A percentile compares a stretch with the other conserved stretches of the same genome.
These are phyloP conservation scores for Fusarium aywerte DNA, from an alignment of 2,329 filamentous ascomycete genomes.

Conservation along the genomic window DNA sequence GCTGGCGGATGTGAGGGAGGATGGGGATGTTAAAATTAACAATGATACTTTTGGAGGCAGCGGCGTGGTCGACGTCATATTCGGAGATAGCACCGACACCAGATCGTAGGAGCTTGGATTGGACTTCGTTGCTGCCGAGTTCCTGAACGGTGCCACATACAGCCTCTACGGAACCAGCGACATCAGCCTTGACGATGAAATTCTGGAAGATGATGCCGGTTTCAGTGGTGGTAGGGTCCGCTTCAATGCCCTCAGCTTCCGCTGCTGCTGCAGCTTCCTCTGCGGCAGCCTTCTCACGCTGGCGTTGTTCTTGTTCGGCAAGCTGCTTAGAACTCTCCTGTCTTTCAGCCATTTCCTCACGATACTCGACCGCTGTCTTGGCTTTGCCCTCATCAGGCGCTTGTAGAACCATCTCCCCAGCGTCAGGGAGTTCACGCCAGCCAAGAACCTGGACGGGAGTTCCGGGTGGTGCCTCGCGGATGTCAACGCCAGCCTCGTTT, in stretches of 20 bases:
- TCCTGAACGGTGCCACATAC: slow-evolving; percentile 80
- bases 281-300: slow-evolving; percentile 64
- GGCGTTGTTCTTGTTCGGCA: slow-evolving; percentile 74
- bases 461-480: slow-evolving; percentile 82
- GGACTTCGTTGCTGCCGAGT: slow-evolving; percentile 86
- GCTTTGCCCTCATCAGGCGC: slow-evolving; percentile 82
- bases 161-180: slow-evolving; percentile 93
- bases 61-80: slow-evolving; percentile 89
- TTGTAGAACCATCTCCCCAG: slow-evolving; percentile 89
- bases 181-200: slow-evolving; percentile 92
- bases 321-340: slow-evolving; percentile 82
- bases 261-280: slow-evolving; percentile 52
- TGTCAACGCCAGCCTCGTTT: slow-evolving; percentile 81
- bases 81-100: slow-evolving; percentile 82
- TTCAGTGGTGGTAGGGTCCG: slow-evolving; percentile 53
- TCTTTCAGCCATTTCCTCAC: slow-evolving; percentile 76
- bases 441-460: slow-evolving; percentile 93
- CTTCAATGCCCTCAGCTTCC: slow-evolving; percentile 52
- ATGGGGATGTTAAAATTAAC: slow-evolving; percentile 86
- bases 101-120: slow-evolving; percentile 78
- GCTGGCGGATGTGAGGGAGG: slow-evolving; percentile 72
- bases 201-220: slow-evolving; percentile 68
- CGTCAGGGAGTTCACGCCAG: slow-evolving; percentile 85
- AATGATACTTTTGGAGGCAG: slow-evolving; percentile 77
- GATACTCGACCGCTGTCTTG: slow-evolving; percentile 80